These are phyloP conservation scores for Colletotrichum tofieldiae DNA, from an alignment of 2,329 filamentous ascomycete species.

Conservation along the genomic window DNA sequence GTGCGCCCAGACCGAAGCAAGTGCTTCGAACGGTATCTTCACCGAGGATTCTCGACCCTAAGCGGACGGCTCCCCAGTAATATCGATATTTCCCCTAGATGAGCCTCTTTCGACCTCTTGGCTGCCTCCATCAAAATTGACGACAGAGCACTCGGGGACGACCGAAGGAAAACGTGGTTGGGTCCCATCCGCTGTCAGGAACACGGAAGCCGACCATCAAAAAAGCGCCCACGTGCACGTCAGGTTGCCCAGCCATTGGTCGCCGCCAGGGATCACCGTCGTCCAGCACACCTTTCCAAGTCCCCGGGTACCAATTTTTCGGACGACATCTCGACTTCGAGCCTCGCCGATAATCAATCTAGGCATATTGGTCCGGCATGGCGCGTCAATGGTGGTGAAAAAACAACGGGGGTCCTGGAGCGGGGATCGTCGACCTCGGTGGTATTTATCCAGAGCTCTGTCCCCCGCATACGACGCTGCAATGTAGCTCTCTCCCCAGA, in stretches of 20 bases:
- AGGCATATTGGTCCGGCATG: conserved; percentile 40
- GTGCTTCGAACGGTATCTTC: conserved; percentile 15
- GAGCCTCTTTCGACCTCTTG: conserved; percentile 19
- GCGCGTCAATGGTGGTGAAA: conserved; percentile 37
- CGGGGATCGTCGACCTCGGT: conserved; percentile 25
- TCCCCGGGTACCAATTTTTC: conserved; percentile 24
- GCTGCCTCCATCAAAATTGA: conserved; percentile 1
- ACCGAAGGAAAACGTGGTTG: conserved; percentile 28
- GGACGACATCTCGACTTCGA: conserved; percentile 35
- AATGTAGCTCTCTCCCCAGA: conserved; percentile 15
- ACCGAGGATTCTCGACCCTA: conserved; percentile 2
- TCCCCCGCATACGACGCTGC: conserved; percentile 32
- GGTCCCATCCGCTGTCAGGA: conserved; percentile 27
- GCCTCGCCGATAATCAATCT: conserved; percentile 27
- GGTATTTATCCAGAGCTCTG: conserved; percentile 38
- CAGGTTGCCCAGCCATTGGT: conserved; percentile 53
- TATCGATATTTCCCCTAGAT: not conserved
- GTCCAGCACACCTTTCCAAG: not conserved
- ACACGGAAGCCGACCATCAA: conserved; percentile 8
- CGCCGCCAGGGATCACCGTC: conserved; percentile 21
- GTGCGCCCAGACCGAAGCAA: conserved; percentile 7
- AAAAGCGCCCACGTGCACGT: conserved; percentile 41
- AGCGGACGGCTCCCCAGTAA: not conserved
- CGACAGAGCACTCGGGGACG: conserved; percentile 11
- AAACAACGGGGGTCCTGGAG: conserved; percentile 24